phyloP scores from a whole-genome alignment of 805 yeast genomes.

The Schwanniomyces occidentalis region DNA sequence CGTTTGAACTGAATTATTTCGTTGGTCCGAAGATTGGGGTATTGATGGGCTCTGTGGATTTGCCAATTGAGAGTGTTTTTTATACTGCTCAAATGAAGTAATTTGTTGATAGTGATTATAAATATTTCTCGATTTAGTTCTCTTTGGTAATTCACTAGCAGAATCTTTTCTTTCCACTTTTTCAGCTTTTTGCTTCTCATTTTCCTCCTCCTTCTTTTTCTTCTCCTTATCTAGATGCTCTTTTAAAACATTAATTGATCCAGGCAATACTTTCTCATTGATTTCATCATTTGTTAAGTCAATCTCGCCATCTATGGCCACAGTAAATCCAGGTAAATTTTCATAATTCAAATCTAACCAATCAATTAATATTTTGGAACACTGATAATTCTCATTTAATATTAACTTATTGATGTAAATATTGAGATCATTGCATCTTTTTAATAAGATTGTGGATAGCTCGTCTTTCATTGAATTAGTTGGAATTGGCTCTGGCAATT shows the following conservation, averaged over 20 bases:
- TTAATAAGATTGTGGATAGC: conserved; percentile 15
- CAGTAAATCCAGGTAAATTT: conserved; percentile 32
- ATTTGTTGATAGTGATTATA: conserved; percentile 35
- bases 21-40: no score
- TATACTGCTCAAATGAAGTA: no score
- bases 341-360: conserved; percentile 28
- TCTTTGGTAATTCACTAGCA: conserved; percentile 13
- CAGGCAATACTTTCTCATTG: conserved; percentile 14
- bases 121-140: conserved; percentile 28
- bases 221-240: neutral
- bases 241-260: conserved; percentile 7
- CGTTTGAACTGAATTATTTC: no score
- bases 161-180: neutral
- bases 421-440: conserved; percentile 25
- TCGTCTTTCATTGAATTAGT: conserved; percentile 11
- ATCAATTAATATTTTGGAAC: conserved; percentile 23
- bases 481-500: conserved; percentile 31
- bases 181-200: conserved; percentile 1
- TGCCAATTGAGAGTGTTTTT: no score
- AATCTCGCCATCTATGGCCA: conserved; percentile 10
- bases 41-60: no score
- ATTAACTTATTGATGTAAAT: conserved; percentile 24
- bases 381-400: conserved; percentile 21
- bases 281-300: conserved; percentile 21
- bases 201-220: conserved; percentile 1